Base-by-base conservation (phyloP, 2,329 filamentous ascomycete species). In the Diaporthe ilicicola region DNA sequence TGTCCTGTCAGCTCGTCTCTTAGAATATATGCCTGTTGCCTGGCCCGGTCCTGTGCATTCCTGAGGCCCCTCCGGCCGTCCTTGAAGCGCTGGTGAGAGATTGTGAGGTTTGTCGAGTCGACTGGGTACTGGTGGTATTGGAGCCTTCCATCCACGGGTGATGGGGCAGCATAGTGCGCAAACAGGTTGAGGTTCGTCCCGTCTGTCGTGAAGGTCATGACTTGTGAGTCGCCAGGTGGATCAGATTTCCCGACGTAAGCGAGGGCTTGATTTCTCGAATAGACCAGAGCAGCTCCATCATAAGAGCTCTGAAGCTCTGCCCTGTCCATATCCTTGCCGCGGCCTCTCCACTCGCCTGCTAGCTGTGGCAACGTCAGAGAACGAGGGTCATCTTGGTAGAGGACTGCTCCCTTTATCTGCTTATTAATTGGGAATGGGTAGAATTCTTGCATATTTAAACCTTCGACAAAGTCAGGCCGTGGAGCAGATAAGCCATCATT, bases 391-490 rank as follows among this genome's bases (percentile, higher is more conserved):
- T 76, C 71, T 61, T 73, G 69, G 53, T 73, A 72, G 12, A 79
- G 72, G 12, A 73, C 70, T 1, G 77, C 75, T 1, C 74, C 74
- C 2, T 15, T 19, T 27, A 76, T 10, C 1, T 67, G 22, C 10
- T 75, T 44, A 22, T 53, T 4, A 4, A 53, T 53, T 19, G 50
- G 50, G 50, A 53, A 32, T 19, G 50, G 50, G 27, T 53, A 53
- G 27, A 29, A 53, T 32, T 53, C 50, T 32, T 19, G 27, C 24
- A 53, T 32, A 13, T 32, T 7, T 19, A 53, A 17, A 53, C 76
- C 77, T 64, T 79, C 75, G 61, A 79, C 62, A 29, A 75, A 77
- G 72, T 78, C 77, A 34, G 78, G 77, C 56, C 78, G 74, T 34
- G 76, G 72, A 29, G 75, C 70, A 32, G 76, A 76, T 3, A 79